These are phyloP conservation scores for Trichoderma koningiopsis DNA, from an alignment of 2,329 filamentous ascomycete species.

Conservation along the genomic window DNA sequence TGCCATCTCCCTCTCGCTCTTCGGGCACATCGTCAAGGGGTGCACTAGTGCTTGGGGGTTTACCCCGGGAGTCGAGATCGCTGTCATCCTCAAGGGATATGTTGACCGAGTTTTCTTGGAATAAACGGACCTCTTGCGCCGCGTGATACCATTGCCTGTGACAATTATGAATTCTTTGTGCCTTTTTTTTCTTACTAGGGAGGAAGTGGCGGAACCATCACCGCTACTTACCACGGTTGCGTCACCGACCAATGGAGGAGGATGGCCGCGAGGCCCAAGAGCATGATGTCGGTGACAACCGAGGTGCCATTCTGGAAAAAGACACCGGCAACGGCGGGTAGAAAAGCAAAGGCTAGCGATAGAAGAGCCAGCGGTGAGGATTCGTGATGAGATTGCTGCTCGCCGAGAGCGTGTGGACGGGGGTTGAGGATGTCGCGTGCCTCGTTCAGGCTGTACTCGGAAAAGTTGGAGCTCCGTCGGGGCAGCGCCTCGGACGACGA, in stretches of 20 bases:
- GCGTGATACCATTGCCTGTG: slow-evolving; percentile 72
- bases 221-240: slow-evolving; percentile 72
- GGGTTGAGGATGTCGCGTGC: slow-evolving; percentile 68
- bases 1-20: slow-evolving; percentile 39
- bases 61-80: slow-evolving; percentile 38
- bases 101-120: slow-evolving; percentile 49
- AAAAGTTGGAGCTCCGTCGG: slow-evolving; percentile 76
- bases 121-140: slow-evolving; percentile 63
- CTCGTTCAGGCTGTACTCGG: slow-evolving; percentile 72
- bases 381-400: slow-evolving; percentile 49
- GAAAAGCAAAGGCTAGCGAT: slow-evolving; percentile 79
- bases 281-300: slow-evolving; percentile 80
- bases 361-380: slow-evolving; percentile 74
- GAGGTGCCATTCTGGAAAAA: slow-evolving; percentile 83
- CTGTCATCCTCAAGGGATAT: slow-evolving; percentile 50
- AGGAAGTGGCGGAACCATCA: neutral
- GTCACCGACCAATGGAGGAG: slow-evolving; percentile 93
- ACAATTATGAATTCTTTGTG: slow-evolving; percentile 5
- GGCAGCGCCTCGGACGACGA: slow-evolving; percentile 42
- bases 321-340: slow-evolving; percentile 83
- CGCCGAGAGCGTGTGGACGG: slow-evolving; percentile 40
- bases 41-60: slow-evolving; percentile 28
- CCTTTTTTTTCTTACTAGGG: neutral
- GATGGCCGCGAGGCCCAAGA: slow-evolving; percentile 77
- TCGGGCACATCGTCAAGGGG: slow-evolving; percentile 50